phyloP scores from a whole-genome alignment of 148 eudicot genomes.

The Camellia lanceoleosa region DNA sequence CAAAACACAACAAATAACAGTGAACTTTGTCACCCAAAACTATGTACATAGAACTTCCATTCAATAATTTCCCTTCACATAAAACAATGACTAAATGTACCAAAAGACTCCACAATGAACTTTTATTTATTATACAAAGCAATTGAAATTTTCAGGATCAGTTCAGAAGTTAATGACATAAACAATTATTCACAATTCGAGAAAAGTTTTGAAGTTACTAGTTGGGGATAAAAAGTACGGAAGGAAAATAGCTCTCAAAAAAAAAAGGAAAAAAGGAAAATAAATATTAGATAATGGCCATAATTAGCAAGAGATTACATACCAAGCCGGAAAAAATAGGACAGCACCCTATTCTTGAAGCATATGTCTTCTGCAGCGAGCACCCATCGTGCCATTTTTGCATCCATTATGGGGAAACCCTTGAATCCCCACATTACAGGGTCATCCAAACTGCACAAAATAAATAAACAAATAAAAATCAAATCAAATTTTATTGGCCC shows the following conservation, averaged over 20 bases:
- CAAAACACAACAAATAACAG: background rate
- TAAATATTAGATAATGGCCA: conserved; percentile 11
- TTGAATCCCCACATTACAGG: conserved; percentile 95
- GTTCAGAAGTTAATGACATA: background rate
- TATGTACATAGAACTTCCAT: background rate
- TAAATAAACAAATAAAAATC: background rate
- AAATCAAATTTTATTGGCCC: background rate
- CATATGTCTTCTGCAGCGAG: conserved; percentile 96
- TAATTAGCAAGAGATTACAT: conserved; percentile 22
- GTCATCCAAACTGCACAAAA: conserved; percentile 76
- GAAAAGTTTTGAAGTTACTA: background rate
- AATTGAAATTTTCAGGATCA: background rate
- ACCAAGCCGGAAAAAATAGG: conserved; percentile 88
- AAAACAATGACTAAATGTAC: background rate
- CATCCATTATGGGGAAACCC: conserved; percentile 72
- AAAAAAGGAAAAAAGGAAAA: background rate
- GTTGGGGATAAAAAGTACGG: background rate
- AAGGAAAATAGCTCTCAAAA: background rate
- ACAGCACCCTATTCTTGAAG: conserved; percentile 70
- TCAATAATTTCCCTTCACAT: background rate
- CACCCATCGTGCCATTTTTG: conserved; percentile 77
- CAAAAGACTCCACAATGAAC: background rate
- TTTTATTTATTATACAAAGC: background rate
- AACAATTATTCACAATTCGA: background rate
- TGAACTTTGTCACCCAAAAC: background rate